phyloP scores from a whole-genome alignment of 2,329 filamentous ascomycete species.

The Fusarium sororula region DNA sequence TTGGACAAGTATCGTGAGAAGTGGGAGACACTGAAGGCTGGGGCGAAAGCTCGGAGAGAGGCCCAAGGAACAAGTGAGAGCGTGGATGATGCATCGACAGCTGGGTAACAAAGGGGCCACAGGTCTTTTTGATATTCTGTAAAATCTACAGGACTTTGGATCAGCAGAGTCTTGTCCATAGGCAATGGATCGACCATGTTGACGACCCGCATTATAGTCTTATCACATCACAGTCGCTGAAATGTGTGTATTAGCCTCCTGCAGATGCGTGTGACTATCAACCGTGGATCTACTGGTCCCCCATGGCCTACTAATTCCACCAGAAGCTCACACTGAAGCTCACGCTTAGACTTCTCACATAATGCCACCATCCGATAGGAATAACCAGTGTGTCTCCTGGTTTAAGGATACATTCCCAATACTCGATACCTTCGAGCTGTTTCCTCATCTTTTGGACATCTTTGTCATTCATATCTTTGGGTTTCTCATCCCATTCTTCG shows the following conservation, averaged over 20 bases:
- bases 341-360: conserved; percentile 83
- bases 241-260: neutral
- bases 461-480: conserved; percentile 38
- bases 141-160: neutral
- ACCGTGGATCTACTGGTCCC: neutral
- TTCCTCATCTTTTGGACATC: conserved; percentile 52
- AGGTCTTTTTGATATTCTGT: neutral
- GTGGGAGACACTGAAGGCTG: conserved; percentile 70
- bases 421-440: conserved; percentile 68
- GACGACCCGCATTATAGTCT: neutral
- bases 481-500: conserved; percentile 65
- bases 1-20: conserved; percentile 67
- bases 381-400: conserved; percentile 90
- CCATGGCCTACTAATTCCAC: conserved; percentile 70
- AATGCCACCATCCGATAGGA: conserved; percentile 98
- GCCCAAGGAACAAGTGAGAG: conserved; percentile 51
- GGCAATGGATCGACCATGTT: neutral
- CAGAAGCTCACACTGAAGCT: conserved; percentile 98
- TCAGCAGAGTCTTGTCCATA: neutral
- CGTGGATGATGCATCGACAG: conserved; percentile 46
- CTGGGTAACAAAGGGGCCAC: conserved; percentile 20
- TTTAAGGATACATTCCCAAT: conserved; percentile 79
- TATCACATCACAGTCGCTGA: neutral
- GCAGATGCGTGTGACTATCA: neutral
- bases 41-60: conserved; percentile 64